Conservation (phyloP, 768 basidiomycete species). For the Russula vinacea region DNA sequence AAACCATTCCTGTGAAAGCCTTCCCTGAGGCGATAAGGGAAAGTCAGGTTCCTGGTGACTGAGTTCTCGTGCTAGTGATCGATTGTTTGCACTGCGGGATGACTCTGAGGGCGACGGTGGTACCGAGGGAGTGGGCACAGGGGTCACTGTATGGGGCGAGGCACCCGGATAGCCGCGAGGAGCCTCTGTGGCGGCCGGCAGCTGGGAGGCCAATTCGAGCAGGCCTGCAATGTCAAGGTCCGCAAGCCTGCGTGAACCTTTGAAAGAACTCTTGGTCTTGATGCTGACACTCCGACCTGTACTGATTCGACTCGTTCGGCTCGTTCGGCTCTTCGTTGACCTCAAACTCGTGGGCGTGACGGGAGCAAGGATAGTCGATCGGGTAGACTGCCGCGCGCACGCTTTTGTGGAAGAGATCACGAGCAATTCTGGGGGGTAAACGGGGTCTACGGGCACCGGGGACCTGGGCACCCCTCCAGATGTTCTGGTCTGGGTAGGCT, state of each 20-base stretch:
- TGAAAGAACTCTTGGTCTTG: background rate
- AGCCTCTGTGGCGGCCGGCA: slow-evolving; percentile 5
- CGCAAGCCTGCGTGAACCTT: background rate
- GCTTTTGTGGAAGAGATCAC: background rate
- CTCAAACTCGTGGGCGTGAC: background rate
- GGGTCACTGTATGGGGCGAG: background rate
- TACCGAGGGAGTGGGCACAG: background rate
- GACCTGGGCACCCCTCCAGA: background rate
- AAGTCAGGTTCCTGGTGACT: slow-evolving; percentile 20
- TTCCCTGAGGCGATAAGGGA: slow-evolving; percentile 14
- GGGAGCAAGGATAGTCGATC: slow-evolving; percentile 21
- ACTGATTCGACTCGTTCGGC: background rate
- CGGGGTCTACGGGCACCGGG: slow-evolving; percentile 12
- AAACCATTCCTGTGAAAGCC: slow-evolving; percentile 15
- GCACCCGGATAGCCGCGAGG: slow-evolving; percentile 7
- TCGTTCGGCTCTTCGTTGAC: slow-evolving; percentile 3
- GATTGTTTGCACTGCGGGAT: background rate
- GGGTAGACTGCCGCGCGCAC: background rate
- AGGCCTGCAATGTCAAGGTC: slow-evolving; percentile 29
- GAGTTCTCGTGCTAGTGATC: background rate
- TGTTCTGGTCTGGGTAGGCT: background rate
- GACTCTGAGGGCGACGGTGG: background rate
- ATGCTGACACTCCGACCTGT: slow-evolving; percentile 2
- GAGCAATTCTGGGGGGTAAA: slow-evolving; percentile 16
- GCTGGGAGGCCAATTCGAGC: slow-evolving; percentile 23